A percentile compares a stretch with the other conserved stretches of the same genome.
Evolutionary conservation across 306 rosid genomes (phyloP).

Genomic region (Hippophae gyantsensis): DNA sequence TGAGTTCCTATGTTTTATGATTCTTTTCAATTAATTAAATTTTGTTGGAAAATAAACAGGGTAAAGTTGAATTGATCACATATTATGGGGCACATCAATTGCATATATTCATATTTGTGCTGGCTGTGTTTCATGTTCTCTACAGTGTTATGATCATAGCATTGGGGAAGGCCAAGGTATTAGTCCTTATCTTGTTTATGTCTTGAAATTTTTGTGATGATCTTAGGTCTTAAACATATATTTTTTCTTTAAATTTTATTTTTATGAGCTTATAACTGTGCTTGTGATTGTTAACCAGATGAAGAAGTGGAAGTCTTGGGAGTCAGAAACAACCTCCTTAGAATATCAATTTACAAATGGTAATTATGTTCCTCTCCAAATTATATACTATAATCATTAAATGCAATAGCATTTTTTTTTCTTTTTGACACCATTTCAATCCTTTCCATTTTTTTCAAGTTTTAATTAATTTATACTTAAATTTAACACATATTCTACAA

Average conservation of each 20-base stretch:
- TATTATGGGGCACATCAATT: slow-evolving; percentile 45
- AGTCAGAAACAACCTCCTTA: slow-evolving; percentile 50
- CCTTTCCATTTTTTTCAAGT: too few species aligned
- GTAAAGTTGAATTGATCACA: slow-evolving; percentile 45
- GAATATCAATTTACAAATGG: slow-evolving; percentile 63
- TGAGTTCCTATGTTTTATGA: neutral
- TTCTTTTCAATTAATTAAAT: neutral
- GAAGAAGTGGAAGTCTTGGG: slow-evolving; percentile 70
- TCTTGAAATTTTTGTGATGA: neutral
- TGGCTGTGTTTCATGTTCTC: slow-evolving; percentile 56
- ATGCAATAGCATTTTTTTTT: too few species aligned
- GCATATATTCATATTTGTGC: slow-evolving; percentile 57
- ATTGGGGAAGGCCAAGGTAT: slow-evolving; percentile 46
- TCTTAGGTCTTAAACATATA: too few species aligned
- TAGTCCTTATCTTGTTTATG: neutral
- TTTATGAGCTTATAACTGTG: too few species aligned
- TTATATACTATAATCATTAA: neutral
- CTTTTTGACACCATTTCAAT: too few species aligned
- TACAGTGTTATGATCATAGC: slow-evolving; percentile 46
- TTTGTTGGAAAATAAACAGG: slow-evolving; percentile 17
- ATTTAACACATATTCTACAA: too few species aligned
- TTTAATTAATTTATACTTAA: too few species aligned
- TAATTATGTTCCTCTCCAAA: neutral
- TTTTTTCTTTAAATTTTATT: too few species aligned
- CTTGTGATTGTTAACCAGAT: slow-evolving; percentile 26